Conservation (phyloP, 208 protist genomes). For the Naegleria fowleri region DNA sequence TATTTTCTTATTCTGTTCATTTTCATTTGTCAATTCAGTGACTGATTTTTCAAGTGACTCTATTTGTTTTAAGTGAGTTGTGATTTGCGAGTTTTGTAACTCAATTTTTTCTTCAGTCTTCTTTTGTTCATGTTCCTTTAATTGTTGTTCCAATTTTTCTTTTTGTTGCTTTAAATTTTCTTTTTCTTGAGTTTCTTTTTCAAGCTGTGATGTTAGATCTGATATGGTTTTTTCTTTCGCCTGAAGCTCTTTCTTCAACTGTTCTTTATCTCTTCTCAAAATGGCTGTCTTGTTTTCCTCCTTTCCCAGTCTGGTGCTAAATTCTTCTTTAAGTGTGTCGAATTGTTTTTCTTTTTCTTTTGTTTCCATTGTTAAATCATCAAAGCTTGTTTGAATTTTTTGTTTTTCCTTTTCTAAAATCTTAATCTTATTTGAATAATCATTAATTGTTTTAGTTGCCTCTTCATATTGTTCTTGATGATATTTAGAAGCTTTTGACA, state of each 20-base stretch:
- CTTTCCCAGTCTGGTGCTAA: not conserved
- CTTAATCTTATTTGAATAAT: not conserved
- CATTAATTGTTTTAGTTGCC: not conserved
- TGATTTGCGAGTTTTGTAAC: not conserved
- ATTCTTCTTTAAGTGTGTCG: not conserved
- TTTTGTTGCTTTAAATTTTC: not conserved
- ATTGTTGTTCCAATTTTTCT: not conserved
- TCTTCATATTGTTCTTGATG: not conserved
- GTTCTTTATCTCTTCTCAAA: not conserved
- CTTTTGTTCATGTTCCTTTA: not conserved
- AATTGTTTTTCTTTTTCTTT: slow-evolving; percentile 2
- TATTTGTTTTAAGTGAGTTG: not conserved
- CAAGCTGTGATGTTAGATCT: not conserved
- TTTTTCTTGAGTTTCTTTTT: not conserved
- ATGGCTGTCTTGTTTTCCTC: not conserved
- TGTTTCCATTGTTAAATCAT: not conserved
- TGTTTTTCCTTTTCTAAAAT: not conserved
- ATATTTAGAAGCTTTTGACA: not conserved
- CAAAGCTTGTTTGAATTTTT: not conserved
- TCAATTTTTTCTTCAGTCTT: not conserved
- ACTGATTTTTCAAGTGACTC: not conserved
- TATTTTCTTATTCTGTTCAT: not conserved
- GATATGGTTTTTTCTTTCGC: not conserved
- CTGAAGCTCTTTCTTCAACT: not conserved
- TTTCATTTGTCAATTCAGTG: not conserved